Conservation (phyloP, 345 rosid species). For the Hevea brasiliensis region DNA sequence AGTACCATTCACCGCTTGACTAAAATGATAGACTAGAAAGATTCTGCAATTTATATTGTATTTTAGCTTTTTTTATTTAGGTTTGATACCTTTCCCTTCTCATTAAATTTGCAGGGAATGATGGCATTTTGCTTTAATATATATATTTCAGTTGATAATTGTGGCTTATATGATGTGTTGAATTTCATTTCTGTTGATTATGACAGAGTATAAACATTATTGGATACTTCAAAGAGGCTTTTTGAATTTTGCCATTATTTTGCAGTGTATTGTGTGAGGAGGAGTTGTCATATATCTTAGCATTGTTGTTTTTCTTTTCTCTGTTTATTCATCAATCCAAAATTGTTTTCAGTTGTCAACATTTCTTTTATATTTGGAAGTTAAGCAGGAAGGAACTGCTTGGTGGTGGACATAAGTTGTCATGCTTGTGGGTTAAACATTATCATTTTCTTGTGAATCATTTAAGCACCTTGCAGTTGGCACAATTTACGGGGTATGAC, state of each 20-base stretch:
- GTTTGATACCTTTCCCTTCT: slow-evolving; percentile 5
- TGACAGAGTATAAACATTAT: background rate
- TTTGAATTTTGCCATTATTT: background rate
- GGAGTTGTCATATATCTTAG: background rate
- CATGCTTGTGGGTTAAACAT: background rate
- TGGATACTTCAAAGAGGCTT: background rate
- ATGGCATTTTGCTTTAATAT: slow-evolving; percentile 8
- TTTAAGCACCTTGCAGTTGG: too few species aligned
- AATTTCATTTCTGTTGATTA: slow-evolving; percentile 14
- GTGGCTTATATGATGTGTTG: background rate
- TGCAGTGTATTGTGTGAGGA: background rate
- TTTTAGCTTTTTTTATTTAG: background rate
- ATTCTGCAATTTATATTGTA: background rate
- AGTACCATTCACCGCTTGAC: slow-evolving; percentile 92
- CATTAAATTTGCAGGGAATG: slow-evolving; percentile 7
- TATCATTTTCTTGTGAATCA: background rate
- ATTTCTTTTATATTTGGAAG: background rate
- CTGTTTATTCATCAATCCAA: too few species aligned
- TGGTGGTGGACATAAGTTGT: too few species aligned
- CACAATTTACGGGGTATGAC: too few species aligned
- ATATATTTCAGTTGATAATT: slow-evolving; percentile 4
- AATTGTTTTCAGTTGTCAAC: too few species aligned
- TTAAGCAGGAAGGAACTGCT: background rate
- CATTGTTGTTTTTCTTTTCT: too few species aligned
- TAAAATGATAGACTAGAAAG: slow-evolving; percentile 64